Evolutionary conservation across 371 early-diverging fungal species (phyloP), one percentile per base, ranked within the genome.

Genomic region (Coemansia sp.): DNA sequence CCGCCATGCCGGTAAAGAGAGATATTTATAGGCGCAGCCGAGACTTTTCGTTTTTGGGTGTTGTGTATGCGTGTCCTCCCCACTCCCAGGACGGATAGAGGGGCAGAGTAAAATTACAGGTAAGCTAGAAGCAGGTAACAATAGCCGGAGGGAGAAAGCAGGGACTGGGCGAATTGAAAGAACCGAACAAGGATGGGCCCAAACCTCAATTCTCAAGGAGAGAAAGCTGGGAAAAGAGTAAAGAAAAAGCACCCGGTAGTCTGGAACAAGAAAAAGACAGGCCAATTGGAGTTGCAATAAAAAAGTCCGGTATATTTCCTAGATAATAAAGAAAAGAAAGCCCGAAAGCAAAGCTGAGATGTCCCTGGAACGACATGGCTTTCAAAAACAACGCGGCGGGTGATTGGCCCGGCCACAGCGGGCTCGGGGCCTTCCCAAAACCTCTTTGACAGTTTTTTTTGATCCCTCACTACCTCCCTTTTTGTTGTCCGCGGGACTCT

Each of bases 121-220:
- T 47, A 47, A 47, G 20, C n/a, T 47, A 47, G 16, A 64, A 51
- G 35, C 9, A 52, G 42, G 51, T 39, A 65, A 50, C 5, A 63
- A 26, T 11, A 10, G 35, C n/a, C 9, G 11, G 39, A 10, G 5
- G 16, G 39, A 50, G 14, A 35, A 57, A 5, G 26, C 26, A 26
- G 26, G 26, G 26, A 26, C 26, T 26, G 26, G 26, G 26, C 26
- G 26, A 26, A 26, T 26, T 26, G 26, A 26, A 26, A 26, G 26
- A 26, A 26, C 26, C 26, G 26, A 26, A 26, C 26, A 26, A 38
- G n/a, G 35, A 14, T 6, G 9, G 39, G 39, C 39, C 39, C 39
- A 6, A 39, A 11, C 39, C 9, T 39, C 9, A 11, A 9, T 39
- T 39, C 39, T 39, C 39, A 39, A 49, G 30, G 31, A 31, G 9